A percentile compares a stretch with the other conserved stretches of the same genome.
Conservation (phyloP, 495 filamentous ascomycete species). For the Sporormia fimetaria region DNA sequence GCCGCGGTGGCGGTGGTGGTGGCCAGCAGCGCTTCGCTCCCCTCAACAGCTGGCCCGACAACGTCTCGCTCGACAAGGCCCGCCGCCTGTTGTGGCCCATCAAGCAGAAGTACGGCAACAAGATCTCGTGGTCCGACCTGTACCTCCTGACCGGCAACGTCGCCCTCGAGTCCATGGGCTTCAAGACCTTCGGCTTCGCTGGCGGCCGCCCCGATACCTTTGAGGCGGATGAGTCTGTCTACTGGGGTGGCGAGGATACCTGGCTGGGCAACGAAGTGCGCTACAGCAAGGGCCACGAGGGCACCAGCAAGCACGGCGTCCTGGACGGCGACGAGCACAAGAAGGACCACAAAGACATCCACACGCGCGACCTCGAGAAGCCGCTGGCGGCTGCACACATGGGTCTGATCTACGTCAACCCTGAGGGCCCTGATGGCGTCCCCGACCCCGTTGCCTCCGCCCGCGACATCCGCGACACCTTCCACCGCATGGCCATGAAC, state of each 20-base stretch:
- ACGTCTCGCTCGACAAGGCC: slow-evolving; percentile 64
- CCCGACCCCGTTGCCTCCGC: slow-evolving; percentile 57
- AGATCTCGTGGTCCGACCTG: slow-evolving; percentile 67
- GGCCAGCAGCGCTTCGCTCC: slow-evolving; percentile 66
- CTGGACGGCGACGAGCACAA: slow-evolving; percentile 39
- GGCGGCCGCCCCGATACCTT: slow-evolving; percentile 57
- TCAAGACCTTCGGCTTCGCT: slow-evolving; percentile 61
- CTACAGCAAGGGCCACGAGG: slow-evolving; percentile 42
- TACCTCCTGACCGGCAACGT: slow-evolving; percentile 60
- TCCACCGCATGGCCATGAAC: slow-evolving; percentile 67
- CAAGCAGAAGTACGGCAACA: slow-evolving; percentile 71
- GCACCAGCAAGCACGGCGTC: slow-evolving; percentile 36
- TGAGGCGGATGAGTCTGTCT: slow-evolving; percentile 60
- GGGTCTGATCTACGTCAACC: slow-evolving; percentile 70
- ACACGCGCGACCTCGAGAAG: slow-evolving; percentile 49
- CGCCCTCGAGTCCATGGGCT: slow-evolving; percentile 62
- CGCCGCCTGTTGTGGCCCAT: slow-evolving; percentile 67
- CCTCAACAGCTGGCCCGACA: slow-evolving; percentile 72
- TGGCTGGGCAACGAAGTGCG: slow-evolving; percentile 61
- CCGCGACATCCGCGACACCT: slow-evolving; percentile 57
- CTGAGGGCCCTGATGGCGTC: slow-evolving; percentile 58
- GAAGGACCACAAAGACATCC: slow-evolving; percentile 41
- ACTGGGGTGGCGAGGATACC: slow-evolving; percentile 62
- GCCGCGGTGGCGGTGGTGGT: slow-evolving; percentile 57
- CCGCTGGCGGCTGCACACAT: slow-evolving; percentile 56